A percentile compares a stretch with the other conserved stretches of the same genome.
phyloP scores from a whole-genome alignment of 805 yeast genomes.

The Cyberlindnera euphorbiae region DNA sequence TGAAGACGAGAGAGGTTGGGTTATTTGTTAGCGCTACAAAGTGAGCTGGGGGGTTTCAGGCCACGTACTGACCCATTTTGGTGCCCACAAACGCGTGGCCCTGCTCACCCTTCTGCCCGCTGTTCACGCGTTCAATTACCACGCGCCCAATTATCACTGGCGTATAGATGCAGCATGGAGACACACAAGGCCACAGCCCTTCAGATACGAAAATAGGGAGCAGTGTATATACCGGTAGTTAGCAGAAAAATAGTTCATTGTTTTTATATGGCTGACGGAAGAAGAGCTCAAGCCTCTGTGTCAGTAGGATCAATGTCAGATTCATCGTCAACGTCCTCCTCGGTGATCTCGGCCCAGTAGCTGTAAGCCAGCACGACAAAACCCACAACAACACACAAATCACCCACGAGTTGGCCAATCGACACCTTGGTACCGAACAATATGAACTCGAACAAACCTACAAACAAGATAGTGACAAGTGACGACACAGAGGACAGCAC shows the following conservation, averaged over 20 bases:
- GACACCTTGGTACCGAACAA: constrained; percentile 57
- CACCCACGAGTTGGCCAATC: constrained; percentile 59
- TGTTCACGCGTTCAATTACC: no score
- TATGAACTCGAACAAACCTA: constrained; percentile 72
- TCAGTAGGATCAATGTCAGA: constrained; percentile 25
- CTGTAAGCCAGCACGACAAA: constrained; percentile 61
- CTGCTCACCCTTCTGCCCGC: no score
- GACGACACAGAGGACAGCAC: constrained; percentile 70
- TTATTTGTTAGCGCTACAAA: no score
- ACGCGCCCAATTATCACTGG: no score
- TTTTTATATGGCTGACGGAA: no score
- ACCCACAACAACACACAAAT: constrained; percentile 62
- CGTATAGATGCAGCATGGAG: not conserved
- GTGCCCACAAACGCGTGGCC: no score
- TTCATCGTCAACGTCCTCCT: constrained; percentile 33
- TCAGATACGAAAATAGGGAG: not conserved
- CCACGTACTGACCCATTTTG: no score
- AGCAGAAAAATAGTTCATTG: no score
- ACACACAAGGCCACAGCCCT: not conserved
- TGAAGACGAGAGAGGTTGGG: no score
- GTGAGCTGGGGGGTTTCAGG: no score
- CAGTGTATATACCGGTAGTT: not conserved
- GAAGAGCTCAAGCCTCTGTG: constrained; percentile 11
- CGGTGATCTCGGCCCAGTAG: constrained; percentile 60
- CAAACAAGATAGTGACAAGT: constrained; percentile 70